These are phyloP conservation scores for Hsuehochloa calcarea DNA, from an alignment of 176 grass and related monocot species.

Conservation along the genomic window DNA sequence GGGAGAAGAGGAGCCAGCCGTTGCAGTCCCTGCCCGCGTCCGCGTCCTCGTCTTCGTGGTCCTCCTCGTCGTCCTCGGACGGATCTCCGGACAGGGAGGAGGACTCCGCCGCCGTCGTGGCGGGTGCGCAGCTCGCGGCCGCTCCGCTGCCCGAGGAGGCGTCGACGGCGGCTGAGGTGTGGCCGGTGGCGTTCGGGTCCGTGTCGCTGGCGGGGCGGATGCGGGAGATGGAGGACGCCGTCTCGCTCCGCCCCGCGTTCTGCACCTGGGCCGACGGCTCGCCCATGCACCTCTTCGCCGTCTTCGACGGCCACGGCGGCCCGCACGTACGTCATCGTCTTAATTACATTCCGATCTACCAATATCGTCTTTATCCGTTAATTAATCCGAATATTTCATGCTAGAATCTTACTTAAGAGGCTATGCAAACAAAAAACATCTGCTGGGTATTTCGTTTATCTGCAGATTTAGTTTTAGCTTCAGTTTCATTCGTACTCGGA, in stretches of 20 bases:
- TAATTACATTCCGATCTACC: background rate
- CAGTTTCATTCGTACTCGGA: background rate
- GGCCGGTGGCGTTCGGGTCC: constrained; percentile 57
- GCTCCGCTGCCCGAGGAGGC: background rate
- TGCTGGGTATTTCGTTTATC: background rate
- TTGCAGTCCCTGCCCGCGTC: background rate
- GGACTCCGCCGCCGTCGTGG: background rate
- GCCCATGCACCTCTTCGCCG: constrained; percentile 77
- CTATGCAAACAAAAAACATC: background rate
- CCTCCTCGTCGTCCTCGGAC: background rate
- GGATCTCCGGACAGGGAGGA: background rate
- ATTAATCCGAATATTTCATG: background rate
- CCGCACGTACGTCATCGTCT: constrained; percentile 44
- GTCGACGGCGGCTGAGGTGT: background rate
- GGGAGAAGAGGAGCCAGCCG: background rate
- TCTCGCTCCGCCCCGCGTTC: constrained; percentile 49
- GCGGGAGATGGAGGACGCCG: constrained; percentile 78
- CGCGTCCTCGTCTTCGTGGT: background rate
- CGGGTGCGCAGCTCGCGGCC: background rate
- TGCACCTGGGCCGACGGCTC: constrained; percentile 46
- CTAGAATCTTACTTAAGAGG: background rate
- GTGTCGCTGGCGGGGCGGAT: constrained; percentile 53
- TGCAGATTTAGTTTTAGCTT: background rate
- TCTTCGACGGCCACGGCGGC: constrained; percentile 87
- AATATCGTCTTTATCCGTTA: background rate